Percentiles rank a stretch among this genome's conserved stretches.
phyloP scores from a whole-genome alignment of 2,329 filamentous ascomycete species.

The Pezicula carpinea region DNA sequence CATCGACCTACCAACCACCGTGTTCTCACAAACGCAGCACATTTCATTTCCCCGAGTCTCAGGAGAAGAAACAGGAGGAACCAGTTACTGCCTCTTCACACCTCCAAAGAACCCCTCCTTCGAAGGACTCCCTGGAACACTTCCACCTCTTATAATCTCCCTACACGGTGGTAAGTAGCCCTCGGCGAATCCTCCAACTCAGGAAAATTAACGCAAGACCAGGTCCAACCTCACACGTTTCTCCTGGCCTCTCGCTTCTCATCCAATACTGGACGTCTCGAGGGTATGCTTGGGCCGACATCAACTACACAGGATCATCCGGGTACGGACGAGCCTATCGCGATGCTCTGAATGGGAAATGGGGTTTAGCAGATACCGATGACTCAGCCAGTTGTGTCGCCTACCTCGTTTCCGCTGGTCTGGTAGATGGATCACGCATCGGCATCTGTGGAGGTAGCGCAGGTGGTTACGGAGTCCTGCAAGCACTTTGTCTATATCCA shows the following conservation, averaged over 20 bases:
- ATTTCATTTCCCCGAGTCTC: slow-evolving; percentile 30
- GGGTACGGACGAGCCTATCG: slow-evolving; percentile 47
- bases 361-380: slow-evolving; percentile 46
- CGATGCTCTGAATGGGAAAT: slow-evolving; percentile 42
- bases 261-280: slow-evolving; percentile 50
- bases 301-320: slow-evolving; percentile 50
- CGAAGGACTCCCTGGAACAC: slow-evolving; percentile 29
- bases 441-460: slow-evolving; percentile 48
- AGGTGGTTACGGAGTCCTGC: slow-evolving; percentile 49
- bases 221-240: slow-evolving; percentile 39
- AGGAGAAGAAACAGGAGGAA: slow-evolving; percentile 14
- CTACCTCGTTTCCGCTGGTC: slow-evolving; percentile 33
- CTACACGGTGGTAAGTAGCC: slow-evolving; percentile 39
- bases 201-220: too few species aligned
- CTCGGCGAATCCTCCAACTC: too few species aligned
- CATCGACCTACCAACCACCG: slow-evolving; percentile 21
- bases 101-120: slow-evolving; percentile 43
- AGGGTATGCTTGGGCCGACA: slow-evolving; percentile 44
- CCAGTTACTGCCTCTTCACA: slow-evolving; percentile 36
- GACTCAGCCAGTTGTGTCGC: slow-evolving; percentile 44
- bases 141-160: slow-evolving; percentile 45
- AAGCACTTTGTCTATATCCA: slow-evolving; percentile 42
- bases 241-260: slow-evolving; percentile 38
- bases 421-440: slow-evolving; percentile 32
- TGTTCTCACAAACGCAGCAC: slow-evolving; percentile 35